Evolutionary conservation across 257 asterid species (phyloP).

Genomic region (Phtheirospermum japonicum): DNA sequence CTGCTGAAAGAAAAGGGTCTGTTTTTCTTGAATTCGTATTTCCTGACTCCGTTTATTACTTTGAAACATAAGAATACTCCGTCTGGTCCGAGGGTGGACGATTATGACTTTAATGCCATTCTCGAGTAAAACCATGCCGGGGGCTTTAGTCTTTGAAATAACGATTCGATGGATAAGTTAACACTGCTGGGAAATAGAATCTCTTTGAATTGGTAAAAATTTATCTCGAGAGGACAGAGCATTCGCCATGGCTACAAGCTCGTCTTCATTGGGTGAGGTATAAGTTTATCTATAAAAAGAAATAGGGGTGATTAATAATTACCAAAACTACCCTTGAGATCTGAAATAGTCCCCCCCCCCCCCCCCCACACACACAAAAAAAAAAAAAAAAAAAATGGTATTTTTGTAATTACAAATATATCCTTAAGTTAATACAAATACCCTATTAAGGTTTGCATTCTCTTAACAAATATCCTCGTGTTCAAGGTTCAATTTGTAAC

Average conservation of each 20-base stretch:
- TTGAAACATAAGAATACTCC: constrained; percentile 76
- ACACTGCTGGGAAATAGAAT: constrained; percentile 4
- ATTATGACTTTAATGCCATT: constrained; percentile 72
- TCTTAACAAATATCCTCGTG: not conserved
- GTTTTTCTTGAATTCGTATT: constrained; percentile 21
- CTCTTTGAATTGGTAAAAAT: constrained; percentile 45
- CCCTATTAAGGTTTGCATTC: not conserved
- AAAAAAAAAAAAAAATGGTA: not conserved
- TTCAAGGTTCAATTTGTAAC: not conserved
- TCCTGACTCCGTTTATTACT: constrained; percentile 33
- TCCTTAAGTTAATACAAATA: not conserved
- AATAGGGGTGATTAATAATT: not conserved
- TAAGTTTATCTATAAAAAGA: constrained; percentile 54
- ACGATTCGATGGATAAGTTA: constrained; percentile 35
- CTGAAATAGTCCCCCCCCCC: too few species aligned
- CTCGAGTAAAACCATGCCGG: constrained; percentile 67
- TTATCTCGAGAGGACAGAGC: constrained; percentile 46
- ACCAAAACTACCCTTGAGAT: not conserved
- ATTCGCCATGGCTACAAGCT: constrained; percentile 93
- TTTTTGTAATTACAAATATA: too few species aligned
- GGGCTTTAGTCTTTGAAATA: constrained; percentile 73
- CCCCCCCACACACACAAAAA: too few species aligned
- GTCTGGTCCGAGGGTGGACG: constrained; percentile 73
- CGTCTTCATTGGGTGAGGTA: constrained; percentile 91
- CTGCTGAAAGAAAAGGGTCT: constrained; percentile 35